These are phyloP conservation scores for Dryadomyces sulphureus DNA, from an alignment of 2,329 filamentous ascomycete species.

Conservation along the genomic window DNA sequence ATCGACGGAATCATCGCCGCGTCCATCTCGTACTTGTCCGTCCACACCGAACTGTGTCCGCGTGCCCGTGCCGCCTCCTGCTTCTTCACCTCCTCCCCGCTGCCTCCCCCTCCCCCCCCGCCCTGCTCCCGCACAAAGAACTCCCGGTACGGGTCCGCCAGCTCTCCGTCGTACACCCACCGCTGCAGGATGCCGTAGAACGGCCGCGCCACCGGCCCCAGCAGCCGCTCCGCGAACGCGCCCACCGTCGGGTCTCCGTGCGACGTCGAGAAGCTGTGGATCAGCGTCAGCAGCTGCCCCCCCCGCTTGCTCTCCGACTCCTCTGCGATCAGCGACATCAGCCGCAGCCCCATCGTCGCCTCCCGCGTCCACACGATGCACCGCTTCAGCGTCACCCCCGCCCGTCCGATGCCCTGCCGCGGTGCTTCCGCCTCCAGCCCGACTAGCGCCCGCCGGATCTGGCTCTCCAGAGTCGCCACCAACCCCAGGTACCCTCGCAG, in stretches of 20 bases:
- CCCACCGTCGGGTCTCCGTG: conserved; percentile 93
- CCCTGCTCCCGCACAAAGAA: conserved; percentile 89
- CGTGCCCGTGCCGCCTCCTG: conserved; percentile 29
- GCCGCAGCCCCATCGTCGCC: conserved; percentile 81
- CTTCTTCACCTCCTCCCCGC: conserved; percentile 24
- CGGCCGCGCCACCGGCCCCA: conserved; percentile 75
- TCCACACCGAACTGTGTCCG: conserved; percentile 83
- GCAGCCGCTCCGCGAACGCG: conserved; percentile 77
- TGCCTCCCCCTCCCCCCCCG: no score
- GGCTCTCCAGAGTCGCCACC: conserved; percentile 81
- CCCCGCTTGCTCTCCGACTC: conserved; percentile 72
- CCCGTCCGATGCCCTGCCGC: conserved; percentile 60
- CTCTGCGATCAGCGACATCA: conserved; percentile 91
- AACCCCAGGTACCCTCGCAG: conserved; percentile 79
- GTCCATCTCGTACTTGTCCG: conserved; percentile 87
- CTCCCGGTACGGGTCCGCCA: conserved; percentile 89
- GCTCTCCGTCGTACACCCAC: conserved; percentile 97
- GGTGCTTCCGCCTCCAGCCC: conserved; percentile 55
- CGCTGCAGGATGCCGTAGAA: conserved; percentile 93
- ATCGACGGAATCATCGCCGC: conserved; percentile 83
- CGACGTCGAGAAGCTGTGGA: conserved; percentile 83
- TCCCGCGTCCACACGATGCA: conserved; percentile 97
- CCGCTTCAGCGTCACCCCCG: conserved; percentile 84
- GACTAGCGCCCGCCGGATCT: conserved; percentile 71
- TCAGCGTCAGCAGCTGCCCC: conserved; percentile 82